Conservation (phyloP, 2,329 filamentous ascomycete species). For the Verticillium alfalfae region DNA sequence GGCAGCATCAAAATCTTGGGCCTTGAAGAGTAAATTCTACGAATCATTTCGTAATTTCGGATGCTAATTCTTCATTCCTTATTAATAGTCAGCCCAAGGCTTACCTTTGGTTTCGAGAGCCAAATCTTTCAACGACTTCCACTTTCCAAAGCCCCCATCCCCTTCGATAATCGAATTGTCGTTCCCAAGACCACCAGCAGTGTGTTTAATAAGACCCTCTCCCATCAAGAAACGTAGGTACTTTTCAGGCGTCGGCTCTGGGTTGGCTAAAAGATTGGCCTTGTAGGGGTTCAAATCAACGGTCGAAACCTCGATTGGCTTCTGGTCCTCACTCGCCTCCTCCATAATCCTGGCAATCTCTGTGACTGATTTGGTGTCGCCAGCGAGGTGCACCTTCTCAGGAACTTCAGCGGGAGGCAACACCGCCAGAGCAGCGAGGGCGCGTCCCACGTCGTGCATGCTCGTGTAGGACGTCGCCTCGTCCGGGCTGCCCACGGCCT, state of each 20-base stretch:
- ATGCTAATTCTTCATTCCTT: no score
- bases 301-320: constrained; percentile 15
- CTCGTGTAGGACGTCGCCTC: constrained; percentile 22
- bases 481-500: constrained; percentile 18
- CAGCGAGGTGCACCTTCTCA: constrained; percentile 17
- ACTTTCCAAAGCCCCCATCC: constrained; percentile 16
- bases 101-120: constrained; percentile 16
- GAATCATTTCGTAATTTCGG: no score
- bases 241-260: constrained; percentile 15
- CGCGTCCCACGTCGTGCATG: constrained; percentile 21
- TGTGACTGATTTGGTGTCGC: constrained; percentile 16
- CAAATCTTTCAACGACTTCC: constrained; percentile 19
- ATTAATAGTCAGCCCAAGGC: constrained; percentile 14
- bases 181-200: constrained; percentile 14
- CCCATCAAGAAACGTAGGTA: constrained; percentile 27
- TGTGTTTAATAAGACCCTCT: constrained; percentile 21
- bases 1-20: no score
- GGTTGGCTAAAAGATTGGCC: constrained; percentile 10
- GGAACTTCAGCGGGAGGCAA: constrained; percentile 15
- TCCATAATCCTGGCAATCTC: constrained; percentile 20
- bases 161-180: constrained; percentile 20
- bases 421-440: constrained; percentile 19
- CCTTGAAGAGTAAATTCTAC: no score
- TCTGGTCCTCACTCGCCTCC: constrained; percentile 11
- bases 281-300: constrained; percentile 18